Percentiles rank a stretch among this genome's conserved stretches.
Evolutionary conservation across 495 filamentous ascomycete species (phyloP).

Genomic region (Bombardia bombarda): DNA sequence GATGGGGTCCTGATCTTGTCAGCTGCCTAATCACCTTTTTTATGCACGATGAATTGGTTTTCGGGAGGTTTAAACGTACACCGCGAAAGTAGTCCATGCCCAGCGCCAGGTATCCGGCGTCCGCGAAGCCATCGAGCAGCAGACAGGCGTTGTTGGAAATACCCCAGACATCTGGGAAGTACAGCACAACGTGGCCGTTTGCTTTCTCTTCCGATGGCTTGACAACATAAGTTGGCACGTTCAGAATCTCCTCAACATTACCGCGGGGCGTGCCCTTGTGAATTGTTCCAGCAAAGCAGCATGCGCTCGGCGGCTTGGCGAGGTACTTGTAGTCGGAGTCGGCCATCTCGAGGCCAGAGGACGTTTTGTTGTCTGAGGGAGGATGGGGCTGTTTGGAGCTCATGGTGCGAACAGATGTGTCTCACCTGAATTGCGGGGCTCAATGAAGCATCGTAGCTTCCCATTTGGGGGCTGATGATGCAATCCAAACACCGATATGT

Average conservation of each 20-base stretch:
- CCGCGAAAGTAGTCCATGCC: slow-evolving; percentile 37
- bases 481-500: not conserved
- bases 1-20: slow-evolving; percentile 23
- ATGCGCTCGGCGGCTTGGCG: slow-evolving; percentile 23
- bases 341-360: not conserved
- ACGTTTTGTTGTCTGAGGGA: not conserved
- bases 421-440: not conserved
- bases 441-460: not conserved
- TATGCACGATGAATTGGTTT: not conserved
- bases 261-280: slow-evolving; percentile 29
- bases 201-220: slow-evolving; percentile 17
- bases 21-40: not conserved
- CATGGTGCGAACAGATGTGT: not conserved
- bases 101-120: slow-evolving; percentile 30
- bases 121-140: slow-evolving; percentile 35
- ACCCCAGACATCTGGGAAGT: slow-evolving; percentile 35
- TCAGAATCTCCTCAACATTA: slow-evolving; percentile 15
- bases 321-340: slow-evolving; percentile 12
- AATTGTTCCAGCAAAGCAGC: slow-evolving; percentile 27
- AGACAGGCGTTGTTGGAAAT: slow-evolving; percentile 29
- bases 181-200: slow-evolving; percentile 33
- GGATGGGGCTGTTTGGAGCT: not conserved
- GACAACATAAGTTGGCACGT: slow-evolving; percentile 27
- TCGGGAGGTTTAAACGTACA: too few species aligned
- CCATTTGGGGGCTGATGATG: not conserved